Evolutionary conservation across 768 basidiomycete genomes (phyloP).

Genomic region (Zangia roseola): DNA sequence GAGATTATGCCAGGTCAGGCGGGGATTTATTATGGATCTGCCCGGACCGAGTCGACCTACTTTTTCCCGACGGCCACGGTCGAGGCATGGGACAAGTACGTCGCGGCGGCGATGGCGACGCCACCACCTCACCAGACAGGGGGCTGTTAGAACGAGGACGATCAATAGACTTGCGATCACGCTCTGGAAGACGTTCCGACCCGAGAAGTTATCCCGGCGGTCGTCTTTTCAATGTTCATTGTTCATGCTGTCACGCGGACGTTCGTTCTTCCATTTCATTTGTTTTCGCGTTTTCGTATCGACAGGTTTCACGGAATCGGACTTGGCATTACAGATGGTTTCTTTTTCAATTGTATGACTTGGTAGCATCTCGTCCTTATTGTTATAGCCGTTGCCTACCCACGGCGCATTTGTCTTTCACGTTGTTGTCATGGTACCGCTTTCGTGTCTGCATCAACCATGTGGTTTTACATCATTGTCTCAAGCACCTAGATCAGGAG

Average conservation of each 20-base stretch:
- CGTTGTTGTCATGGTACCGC: neutral
- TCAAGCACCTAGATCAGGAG: no score
- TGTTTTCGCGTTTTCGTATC: neutral
- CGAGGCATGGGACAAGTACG: slow-evolving; percentile 54
- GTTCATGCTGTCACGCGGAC: neutral
- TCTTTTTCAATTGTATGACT: neutral
- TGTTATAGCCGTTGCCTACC: neutral
- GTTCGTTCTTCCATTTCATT: neutral
- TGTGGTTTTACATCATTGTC: no score
- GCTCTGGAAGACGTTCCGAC: neutral
- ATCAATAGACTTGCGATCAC: neutral
- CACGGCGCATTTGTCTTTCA: neutral
- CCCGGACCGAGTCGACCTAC: slow-evolving; percentile 50
- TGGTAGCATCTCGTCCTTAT: neutral
- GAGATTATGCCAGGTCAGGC: slow-evolving; percentile 53
- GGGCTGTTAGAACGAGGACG: neutral
- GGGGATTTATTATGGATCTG: slow-evolving; percentile 55
- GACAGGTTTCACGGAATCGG: neutral
- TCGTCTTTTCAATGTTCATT: neutral
- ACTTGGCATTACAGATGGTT: neutral
- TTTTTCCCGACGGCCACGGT: slow-evolving; percentile 55
- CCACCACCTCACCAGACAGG: neutral
- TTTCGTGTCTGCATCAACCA: neutral
- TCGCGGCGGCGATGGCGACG: slow-evolving; percentile 37
- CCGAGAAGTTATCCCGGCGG: neutral